phyloP scores from a whole-genome alignment of 345 rosid genomes.

The Iberis pinnata region DNA sequence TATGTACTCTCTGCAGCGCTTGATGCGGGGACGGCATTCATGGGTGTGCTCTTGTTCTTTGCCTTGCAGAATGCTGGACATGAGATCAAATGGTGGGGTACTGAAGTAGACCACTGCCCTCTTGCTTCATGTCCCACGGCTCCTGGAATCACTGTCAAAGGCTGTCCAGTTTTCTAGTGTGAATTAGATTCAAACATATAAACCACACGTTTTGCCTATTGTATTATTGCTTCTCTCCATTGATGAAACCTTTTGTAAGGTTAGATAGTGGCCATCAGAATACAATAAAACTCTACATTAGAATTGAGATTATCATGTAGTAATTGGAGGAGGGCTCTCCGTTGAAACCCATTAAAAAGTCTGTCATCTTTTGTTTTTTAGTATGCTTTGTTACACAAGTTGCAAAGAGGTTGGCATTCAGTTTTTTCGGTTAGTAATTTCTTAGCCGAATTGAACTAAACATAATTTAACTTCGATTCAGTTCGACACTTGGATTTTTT shows the following conservation, averaged over 20 bases:
- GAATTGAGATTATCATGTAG: background rate
- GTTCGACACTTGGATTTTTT: too few species aligned
- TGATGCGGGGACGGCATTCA: constrained; percentile 98
- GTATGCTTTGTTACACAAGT: too few species aligned
- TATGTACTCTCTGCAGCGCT: constrained; percentile 92
- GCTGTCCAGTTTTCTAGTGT: constrained; percentile 51
- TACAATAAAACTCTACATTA: constrained; percentile 23
- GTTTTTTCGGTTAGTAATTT: too few species aligned
- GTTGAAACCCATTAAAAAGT: background rate
- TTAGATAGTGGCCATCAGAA: constrained; percentile 29
- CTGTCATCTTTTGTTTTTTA: constrained; percentile 11
- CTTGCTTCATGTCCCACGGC: constrained; percentile 82
- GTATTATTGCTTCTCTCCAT: constrained; percentile 21
- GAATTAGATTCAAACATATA: constrained; percentile 15
- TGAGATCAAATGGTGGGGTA: constrained; percentile 86
- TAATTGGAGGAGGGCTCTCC: background rate
- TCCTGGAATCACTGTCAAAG: constrained; percentile 58
- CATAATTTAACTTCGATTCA: too few species aligned
- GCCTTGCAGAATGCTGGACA: constrained; percentile 66
- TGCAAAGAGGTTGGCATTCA: too few species aligned
- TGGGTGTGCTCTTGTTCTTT: constrained; percentile 88
- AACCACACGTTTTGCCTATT: constrained; percentile 8
- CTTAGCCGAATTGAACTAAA: too few species aligned
- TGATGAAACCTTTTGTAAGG: constrained; percentile 23
- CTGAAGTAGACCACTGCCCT: constrained; percentile 81